Evolutionary conservation across 2,329 filamentous ascomycete species (phyloP).

Genomic region (Diaporthe ilicicola): DNA sequence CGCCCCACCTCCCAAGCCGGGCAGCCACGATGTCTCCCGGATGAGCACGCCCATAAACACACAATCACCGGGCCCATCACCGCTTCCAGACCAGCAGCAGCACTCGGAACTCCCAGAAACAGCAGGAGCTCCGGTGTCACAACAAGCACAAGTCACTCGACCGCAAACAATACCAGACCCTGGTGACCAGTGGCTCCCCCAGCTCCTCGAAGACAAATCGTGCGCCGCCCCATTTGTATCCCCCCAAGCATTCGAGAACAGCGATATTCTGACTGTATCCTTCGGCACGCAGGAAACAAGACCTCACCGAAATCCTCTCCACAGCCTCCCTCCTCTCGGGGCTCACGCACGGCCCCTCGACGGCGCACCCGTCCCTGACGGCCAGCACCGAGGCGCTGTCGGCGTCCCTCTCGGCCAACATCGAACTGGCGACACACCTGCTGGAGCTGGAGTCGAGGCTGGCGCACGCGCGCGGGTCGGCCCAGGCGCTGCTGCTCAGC

Average conservation of each 20-base stretch:
- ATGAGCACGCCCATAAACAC: conserved; percentile 68
- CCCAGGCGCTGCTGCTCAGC: conserved; percentile 83
- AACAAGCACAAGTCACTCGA: conserved; percentile 39
- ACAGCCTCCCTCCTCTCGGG: conserved; percentile 74
- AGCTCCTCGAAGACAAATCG: conserved; percentile 82
- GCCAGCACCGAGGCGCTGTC: conserved; percentile 72
- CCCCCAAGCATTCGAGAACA: conserved; percentile 3
- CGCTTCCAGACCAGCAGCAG: conserved; percentile 44
- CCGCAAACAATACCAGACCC: conserved; percentile 60
- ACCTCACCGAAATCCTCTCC: conserved; percentile 76
- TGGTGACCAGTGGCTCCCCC: conserved; percentile 81
- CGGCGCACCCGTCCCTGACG: conserved; percentile 76
- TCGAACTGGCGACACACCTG: conserved; percentile 72
- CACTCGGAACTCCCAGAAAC: conserved; percentile 38
- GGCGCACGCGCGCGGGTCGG: conserved; percentile 69
- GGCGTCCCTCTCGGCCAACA: conserved; percentile 74
- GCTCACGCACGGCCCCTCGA: conserved; percentile 72
- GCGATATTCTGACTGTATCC: not conserved
- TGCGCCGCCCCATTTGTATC: conserved; percentile 52
- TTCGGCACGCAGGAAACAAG: conserved; percentile 69
- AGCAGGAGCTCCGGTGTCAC: conserved; percentile 36
- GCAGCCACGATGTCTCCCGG: conserved; percentile 73
- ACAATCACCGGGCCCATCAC: conserved; percentile 53
- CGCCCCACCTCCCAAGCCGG: conserved; percentile 76
- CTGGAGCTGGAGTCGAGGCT: conserved; percentile 66